These are phyloP conservation scores for Fraxinus xanthoxyloides DNA, from an alignment of 305 asterid genomes.

Conservation along the genomic window DNA sequence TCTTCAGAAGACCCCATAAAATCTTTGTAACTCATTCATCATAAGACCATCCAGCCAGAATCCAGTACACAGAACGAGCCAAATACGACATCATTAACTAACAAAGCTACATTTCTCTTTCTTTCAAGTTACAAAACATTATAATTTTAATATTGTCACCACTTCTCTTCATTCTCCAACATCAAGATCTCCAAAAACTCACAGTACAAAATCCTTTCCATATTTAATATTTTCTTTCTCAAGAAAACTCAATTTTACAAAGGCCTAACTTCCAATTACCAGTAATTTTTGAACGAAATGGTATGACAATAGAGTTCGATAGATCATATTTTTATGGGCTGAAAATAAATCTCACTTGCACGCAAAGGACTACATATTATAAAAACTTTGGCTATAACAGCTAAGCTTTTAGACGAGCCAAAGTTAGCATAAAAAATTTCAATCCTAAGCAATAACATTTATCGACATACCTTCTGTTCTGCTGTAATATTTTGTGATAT, in stretches of 20 bases:
- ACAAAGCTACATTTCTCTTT: conserved; percentile 4
- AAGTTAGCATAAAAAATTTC: neutral
- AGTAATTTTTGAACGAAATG: neutral
- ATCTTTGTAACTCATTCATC: conserved; percentile 16
- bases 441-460: neutral
- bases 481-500: neutral
- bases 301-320: neutral
- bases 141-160: neutral
- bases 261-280: neutral
- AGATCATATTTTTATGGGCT: neutral
- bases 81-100: conserved; percentile 21
- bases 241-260: neutral
- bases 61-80: conserved; percentile 17
- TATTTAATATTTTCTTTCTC: neutral
- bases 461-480: conserved; percentile 31
- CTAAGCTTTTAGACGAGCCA: neutral
- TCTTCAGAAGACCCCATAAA: neutral
- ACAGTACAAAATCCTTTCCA: neutral
- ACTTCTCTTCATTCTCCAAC: conserved; percentile 3
- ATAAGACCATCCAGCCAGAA: conserved; percentile 19
- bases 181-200: conserved; percentile 24
- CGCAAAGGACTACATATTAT: neutral
- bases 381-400: neutral
- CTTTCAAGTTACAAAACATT: neutral
- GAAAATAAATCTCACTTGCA: neutral